These are phyloP conservation scores for Botrytis porri DNA, from an alignment of 2,329 filamentous ascomycete genomes.

Conservation along the genomic window DNA sequence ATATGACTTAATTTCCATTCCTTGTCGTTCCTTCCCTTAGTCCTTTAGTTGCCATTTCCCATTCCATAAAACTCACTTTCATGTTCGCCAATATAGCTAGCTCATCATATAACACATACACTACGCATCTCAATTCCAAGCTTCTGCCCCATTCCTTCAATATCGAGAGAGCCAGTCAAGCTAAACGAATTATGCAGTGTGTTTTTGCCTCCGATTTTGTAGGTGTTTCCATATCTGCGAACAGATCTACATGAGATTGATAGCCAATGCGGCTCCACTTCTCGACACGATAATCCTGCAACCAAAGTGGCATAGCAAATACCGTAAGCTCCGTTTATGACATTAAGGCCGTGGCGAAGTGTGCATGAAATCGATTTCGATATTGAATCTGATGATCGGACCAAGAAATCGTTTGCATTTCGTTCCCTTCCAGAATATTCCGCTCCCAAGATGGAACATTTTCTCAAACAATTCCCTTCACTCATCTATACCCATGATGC, in stretches of 20 bases:
- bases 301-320: background rate
- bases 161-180: background rate
- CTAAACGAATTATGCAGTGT: background rate
- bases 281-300: background rate
- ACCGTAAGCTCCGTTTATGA: background rate
- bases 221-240: background rate
- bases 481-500: background rate
- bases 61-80: background rate
- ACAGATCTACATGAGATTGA: too few relatives aligned
- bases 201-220: background rate
- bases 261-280: background rate
- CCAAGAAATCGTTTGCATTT: background rate
- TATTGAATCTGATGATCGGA: background rate
- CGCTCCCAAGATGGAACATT: background rate
- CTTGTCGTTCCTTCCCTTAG: background rate
- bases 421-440: background rate
- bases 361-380: background rate
- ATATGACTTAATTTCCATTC: constrained; percentile 2
- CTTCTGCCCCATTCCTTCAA: background rate
- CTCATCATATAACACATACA: background rate
- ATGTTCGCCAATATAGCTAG: background rate
- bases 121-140: background rate
- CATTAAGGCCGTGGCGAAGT: background rate
- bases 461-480: background rate
- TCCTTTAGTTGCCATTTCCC: background rate